Evolutionary conservation across 345 rosid genomes (phyloP).

Genomic region (Moricandia moricandioides): DNA sequence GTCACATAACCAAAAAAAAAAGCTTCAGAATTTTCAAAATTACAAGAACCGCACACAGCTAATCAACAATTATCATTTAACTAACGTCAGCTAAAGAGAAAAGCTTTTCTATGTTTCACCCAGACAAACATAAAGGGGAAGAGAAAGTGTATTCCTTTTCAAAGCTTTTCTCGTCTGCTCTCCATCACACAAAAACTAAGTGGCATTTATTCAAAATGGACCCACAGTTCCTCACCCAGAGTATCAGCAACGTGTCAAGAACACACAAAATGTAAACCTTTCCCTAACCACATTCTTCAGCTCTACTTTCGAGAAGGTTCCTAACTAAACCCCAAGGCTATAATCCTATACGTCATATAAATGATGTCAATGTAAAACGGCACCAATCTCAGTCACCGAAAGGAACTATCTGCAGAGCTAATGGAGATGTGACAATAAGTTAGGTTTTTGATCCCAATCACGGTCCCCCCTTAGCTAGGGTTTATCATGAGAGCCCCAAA

Average conservation of each 20-base stretch:
- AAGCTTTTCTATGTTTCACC: constrained; percentile 31
- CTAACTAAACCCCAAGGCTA: constrained; percentile 4
- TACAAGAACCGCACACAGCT: neutral
- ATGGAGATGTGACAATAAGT: constrained; percentile 6
- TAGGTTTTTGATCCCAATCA: constrained; percentile 35
- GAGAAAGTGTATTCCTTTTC: constrained; percentile 20
- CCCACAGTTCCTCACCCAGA: neutral
- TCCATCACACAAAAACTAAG: constrained; percentile 29
- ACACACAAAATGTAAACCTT: neutral
- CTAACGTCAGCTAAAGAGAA: neutral
- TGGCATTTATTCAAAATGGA: constrained; percentile 26
- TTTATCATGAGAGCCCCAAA: constrained; percentile 14
- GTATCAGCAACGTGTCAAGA: constrained; percentile 23
- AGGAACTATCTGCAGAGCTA: neutral
- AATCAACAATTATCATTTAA: neutral
- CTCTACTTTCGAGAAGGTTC: constrained; percentile 8
- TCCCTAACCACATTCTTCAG: constrained; percentile 8
- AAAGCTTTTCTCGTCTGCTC: constrained; percentile 11
- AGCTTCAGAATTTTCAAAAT: neutral
- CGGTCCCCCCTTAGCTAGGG: constrained; percentile 17
- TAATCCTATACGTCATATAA: neutral
- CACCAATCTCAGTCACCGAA: neutral
- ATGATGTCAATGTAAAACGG: constrained; percentile 13
- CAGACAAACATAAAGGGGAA: constrained; percentile 23
- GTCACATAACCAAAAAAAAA: neutral